Evolutionary conservation across 805 yeast species (phyloP), one percentile per base, ranked within the genome.

Genomic region (Ogataea populi-albae): DNA sequence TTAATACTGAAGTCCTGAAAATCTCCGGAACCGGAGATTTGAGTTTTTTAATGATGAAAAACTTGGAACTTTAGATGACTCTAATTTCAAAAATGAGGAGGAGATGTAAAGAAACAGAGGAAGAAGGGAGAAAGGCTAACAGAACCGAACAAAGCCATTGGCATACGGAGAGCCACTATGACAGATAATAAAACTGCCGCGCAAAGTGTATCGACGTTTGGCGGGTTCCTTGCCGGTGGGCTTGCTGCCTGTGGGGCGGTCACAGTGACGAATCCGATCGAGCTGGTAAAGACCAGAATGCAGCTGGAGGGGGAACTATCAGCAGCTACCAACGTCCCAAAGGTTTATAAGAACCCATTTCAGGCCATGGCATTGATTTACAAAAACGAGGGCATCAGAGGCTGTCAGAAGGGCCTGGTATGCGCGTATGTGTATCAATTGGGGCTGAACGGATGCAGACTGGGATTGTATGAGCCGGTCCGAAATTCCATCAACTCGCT

Each of bases 191-290:
- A 65, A 41, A 50, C 73, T 4, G 79, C 77, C 1, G 71, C 80
- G n/a, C 80, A 76, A 46, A 66, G 73, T 46, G 71, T 82, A 15
- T 70, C 81, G 25, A 77, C 86, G 3, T 46, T 69, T 9, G 94
- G 94, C 15, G 94, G 96, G 2, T 87, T 89, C 51, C 52, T 80
- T 4, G 96, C 96, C 4, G 97, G 96, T 37, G 95, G 93, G 6
- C 40, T 84, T 11, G 98, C 98, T 3, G 97, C 98, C 3, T 89
- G 98, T 67, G 93, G 95, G 36, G 98, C 98, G 0, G 98, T 93
- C 29, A 91, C 97, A 0, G 81, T 91, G 57, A 89, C 98, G 4
- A 93, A 93, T 58, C 98, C 98, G 5, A 82, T 93, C 45, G 98
- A 93, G 62, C 69, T 93, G 43, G 87, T 91, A 49, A 93, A 93